These are phyloP conservation scores for Teratosphaeria destructans DNA, from an alignment of 2,329 filamentous ascomycete genomes.

Conservation along the genomic window DNA sequence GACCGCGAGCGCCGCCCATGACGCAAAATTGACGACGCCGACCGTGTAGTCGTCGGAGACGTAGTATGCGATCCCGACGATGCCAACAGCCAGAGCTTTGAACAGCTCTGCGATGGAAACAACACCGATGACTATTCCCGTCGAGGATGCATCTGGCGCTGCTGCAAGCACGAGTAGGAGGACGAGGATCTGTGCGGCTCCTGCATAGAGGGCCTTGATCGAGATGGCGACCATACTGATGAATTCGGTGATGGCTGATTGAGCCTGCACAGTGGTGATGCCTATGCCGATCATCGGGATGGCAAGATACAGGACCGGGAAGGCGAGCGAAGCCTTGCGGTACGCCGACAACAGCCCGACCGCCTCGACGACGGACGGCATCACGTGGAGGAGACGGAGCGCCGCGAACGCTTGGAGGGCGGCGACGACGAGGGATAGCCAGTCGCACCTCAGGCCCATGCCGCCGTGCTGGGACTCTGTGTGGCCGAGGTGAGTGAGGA, in stretches of 20 bases:
- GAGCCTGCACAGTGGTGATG: conserved; percentile 21
- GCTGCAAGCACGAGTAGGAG: conserved; percentile 38
- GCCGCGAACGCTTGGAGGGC: conserved; percentile 32
- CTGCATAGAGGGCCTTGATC: conserved; percentile 33
- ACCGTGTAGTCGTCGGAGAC: conserved; percentile 35
- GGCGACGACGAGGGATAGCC: conserved; percentile 33
- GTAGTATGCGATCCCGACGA: conserved; percentile 36
- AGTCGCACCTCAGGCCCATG: conserved; percentile 37
- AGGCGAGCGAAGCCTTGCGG: conserved; percentile 29
- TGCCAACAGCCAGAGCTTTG: conserved; percentile 37
- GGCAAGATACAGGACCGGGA: conserved; percentile 31
- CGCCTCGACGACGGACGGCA: conserved; percentile 28
- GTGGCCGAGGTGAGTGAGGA: conserved; percentile 39
- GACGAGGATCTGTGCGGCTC: conserved; percentile 33
- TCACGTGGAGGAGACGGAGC: conserved; percentile 26
- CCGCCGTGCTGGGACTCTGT: conserved; percentile 34
- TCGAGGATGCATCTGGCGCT: conserved; percentile 36
- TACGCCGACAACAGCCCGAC: conserved; percentile 35
- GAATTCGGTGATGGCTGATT: conserved; percentile 25
- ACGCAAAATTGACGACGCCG: conserved; percentile 33
- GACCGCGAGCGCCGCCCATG: conserved; percentile 34
- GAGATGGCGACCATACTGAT: conserved; percentile 32
- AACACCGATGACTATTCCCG: conserved; percentile 39
- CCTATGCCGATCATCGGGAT: conserved; percentile 31
- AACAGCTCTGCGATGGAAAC: conserved; percentile 38